These are phyloP conservation scores for Tuber indicum DNA, from an alignment of 495 filamentous ascomycete species.

Conservation along the genomic window DNA sequence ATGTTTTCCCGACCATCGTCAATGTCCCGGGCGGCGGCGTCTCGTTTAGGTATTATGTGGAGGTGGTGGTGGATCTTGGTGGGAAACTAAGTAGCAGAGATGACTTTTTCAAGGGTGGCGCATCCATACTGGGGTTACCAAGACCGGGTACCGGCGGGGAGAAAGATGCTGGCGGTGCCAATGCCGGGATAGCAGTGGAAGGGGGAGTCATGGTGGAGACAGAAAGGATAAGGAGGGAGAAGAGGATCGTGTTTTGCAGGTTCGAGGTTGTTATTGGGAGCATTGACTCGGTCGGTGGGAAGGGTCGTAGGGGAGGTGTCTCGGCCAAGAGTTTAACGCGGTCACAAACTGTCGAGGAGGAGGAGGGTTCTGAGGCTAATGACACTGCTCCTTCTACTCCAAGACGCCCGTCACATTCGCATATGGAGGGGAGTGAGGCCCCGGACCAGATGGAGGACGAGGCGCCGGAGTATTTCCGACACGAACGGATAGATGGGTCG, in stretches of 20 bases:
- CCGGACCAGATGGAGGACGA: constrained; percentile 30
- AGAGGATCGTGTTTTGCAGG: constrained; percentile 72
- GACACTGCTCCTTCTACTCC: constrained; percentile 28
- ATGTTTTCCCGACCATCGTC: constrained; percentile 85
- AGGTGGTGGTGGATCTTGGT: constrained; percentile 84
- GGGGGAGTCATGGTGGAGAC: constrained; percentile 81
- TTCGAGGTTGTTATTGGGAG: constrained; percentile 89
- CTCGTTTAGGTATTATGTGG: constrained; percentile 85
- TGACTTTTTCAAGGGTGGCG: constrained; percentile 52
- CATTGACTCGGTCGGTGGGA: constrained; percentile 61
- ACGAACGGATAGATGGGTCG: constrained; percentile 28
- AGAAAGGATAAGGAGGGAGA: constrained; percentile 68
- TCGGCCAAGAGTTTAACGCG: constrained; percentile 18
- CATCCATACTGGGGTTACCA: constrained; percentile 47
- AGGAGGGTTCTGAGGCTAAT: constrained; percentile 8
- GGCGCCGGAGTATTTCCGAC: constrained; percentile 41
- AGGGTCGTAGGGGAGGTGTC: constrained; percentile 47
- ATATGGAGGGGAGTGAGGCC: constrained; percentile 10
- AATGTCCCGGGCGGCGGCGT: constrained; percentile 86
- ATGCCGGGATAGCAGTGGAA: constrained; percentile 50
- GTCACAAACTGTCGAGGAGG: constrained; percentile 34
- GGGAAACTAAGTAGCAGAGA: constrained; percentile 70
- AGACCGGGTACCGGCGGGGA: constrained; percentile 42
- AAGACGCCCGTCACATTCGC: constrained; percentile 26
- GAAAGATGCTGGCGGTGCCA: constrained; percentile 13